These are phyloP conservation scores for Solanum hybrid DNA, from an alignment of 305 asterid species.

Conservation along the genomic window DNA sequence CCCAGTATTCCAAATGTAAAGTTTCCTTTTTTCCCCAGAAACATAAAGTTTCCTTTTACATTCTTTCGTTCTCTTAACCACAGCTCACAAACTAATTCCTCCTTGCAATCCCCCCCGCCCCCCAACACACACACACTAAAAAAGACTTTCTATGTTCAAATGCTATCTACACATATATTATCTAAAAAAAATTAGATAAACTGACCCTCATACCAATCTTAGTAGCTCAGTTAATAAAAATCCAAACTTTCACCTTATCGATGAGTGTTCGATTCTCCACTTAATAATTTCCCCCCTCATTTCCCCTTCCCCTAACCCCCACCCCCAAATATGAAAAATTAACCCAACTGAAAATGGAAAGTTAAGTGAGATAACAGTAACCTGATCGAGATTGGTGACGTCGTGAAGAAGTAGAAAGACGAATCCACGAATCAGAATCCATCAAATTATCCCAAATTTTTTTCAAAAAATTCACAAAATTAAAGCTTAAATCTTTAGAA, in stretches of 20 bases:
- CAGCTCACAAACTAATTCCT: not conserved
- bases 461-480: not conserved
- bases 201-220: not conserved
- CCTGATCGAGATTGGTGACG: slow-evolving; percentile 74
- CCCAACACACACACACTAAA: not conserved
- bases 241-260: not conserved
- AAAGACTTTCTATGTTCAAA: no score
- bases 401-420: slow-evolving; percentile 38
- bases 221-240: not conserved
- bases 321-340: not conserved
- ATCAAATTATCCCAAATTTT: slow-evolving; percentile 10
- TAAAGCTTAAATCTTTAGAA: not conserved
- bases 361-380: not conserved
- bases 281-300: not conserved
- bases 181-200: not conserved
- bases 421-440: slow-evolving; percentile 78
- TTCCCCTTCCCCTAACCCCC: not conserved
- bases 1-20: not conserved
- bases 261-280: not conserved
- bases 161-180: not conserved
- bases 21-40: not conserved
- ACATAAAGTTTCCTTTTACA: not conserved
- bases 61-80: not conserved
- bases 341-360: not conserved
- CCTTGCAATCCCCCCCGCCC: not conserved